Evolutionary conservation across 2,329 filamentous ascomycete species (phyloP).

Genomic region (Claviceps sp.): DNA sequence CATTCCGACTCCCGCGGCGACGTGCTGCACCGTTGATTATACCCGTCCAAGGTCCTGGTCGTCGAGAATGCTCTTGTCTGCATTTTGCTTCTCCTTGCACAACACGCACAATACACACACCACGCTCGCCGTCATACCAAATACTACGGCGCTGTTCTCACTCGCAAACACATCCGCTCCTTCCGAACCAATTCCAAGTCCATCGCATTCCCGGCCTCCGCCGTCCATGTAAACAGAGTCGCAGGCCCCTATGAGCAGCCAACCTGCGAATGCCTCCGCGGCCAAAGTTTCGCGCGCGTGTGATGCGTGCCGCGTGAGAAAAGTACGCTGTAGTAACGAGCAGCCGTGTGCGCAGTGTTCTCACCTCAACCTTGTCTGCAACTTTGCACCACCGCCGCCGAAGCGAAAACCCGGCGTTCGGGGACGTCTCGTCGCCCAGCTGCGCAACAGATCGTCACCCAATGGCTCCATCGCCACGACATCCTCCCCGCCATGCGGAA

Average conservation of each 20-base stretch:
- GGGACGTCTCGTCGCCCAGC: conserved; percentile 22
- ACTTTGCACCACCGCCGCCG: conserved; percentile 18
- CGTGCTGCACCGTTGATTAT: no score
- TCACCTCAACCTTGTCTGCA: conserved; percentile 21
- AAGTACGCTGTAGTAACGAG: conserved; percentile 23
- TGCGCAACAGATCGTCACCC: conserved; percentile 14
- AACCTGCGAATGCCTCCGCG: not conserved
- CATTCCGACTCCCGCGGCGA: no score
- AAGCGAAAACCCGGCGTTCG: conserved; percentile 23
- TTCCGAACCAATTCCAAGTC: not conserved
- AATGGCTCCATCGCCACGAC: not conserved
- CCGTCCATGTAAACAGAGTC: conserved; percentile 1
- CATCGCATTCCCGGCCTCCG: not conserved
- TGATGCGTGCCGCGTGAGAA: conserved; percentile 25
- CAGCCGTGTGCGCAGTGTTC: conserved; percentile 23
- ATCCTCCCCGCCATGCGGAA: not conserved
- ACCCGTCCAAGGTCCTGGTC: no score
- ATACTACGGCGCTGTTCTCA: not conserved
- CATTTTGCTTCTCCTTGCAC: not conserved
- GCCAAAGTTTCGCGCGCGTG: conserved; percentile 18
- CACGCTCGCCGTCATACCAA: not conserved
- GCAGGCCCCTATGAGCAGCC: conserved; percentile 6
- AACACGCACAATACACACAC: not conserved
- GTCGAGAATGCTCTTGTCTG: conserved; percentile 2
- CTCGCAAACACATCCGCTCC: not conserved